Conservation (phyloP, 2,329 filamentous ascomycete species). For the Colletotrichum sp. region DNA sequence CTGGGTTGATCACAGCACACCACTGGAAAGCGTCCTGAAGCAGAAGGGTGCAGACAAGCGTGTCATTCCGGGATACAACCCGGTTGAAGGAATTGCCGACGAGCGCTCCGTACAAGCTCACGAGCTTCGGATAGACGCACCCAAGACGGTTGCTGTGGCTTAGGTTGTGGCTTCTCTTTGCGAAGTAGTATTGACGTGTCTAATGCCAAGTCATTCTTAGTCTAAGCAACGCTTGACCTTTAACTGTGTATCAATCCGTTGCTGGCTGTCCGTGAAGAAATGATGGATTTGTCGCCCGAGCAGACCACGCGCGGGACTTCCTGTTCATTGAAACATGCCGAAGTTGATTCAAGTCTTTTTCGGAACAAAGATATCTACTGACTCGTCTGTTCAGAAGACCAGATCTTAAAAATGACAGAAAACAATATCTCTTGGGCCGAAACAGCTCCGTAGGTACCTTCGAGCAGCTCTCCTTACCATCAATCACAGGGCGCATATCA, state of each 20-base stretch:
- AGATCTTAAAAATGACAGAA: too few relatives aligned
- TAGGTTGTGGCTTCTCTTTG: background rate
- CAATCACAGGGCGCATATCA: background rate
- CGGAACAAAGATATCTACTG: too few relatives aligned
- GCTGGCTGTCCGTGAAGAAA: background rate
- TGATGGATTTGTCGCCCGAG: background rate
- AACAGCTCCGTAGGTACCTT: too few relatives aligned
- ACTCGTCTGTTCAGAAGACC: too few relatives aligned
- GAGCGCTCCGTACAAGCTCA: background rate
- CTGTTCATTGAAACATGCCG: too few relatives aligned
- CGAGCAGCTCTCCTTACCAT: too few relatives aligned
- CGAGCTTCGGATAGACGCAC: background rate
- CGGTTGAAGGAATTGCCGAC: background rate
- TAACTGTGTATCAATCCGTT: background rate
- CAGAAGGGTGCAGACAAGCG: background rate
- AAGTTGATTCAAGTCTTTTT: too few relatives aligned
- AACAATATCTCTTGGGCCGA: too few relatives aligned
- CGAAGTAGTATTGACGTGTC: background rate
- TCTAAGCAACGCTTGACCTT: background rate
- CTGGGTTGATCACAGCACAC: background rate
- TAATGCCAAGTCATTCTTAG: background rate
- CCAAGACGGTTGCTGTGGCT: background rate
- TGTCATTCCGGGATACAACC: background rate
- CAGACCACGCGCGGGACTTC: too few relatives aligned
- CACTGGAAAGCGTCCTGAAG: background rate